Evolutionary conservation across 1,139 yeast species (phyloP).

Genomic region (Chernovozyma sophiae-reginae): DNA sequence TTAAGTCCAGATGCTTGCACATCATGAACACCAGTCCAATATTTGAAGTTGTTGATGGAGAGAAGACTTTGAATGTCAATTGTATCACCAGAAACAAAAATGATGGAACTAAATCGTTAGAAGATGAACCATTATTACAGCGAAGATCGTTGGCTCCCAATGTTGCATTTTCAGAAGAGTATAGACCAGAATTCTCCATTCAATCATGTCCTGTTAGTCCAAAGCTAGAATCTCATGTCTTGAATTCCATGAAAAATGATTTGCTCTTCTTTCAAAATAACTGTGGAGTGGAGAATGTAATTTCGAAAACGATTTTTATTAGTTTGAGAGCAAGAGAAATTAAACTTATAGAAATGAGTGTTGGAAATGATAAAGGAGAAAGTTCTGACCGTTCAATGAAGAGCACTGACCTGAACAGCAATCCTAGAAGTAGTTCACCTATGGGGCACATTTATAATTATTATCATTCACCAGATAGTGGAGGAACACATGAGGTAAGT

Average conservation of each 20-base stretch:
- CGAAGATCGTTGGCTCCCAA: constrained; percentile 26
- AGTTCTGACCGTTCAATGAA: not conserved
- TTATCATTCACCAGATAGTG: not conserved
- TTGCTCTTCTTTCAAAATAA: constrained; percentile 40
- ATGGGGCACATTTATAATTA: not conserved
- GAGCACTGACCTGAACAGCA: not conserved
- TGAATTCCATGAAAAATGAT: constrained; percentile 54
- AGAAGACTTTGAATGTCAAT: not conserved
- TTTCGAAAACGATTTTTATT: constrained; percentile 37
- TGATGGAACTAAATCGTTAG: not conserved
- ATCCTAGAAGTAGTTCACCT: not conserved
- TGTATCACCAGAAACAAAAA: not conserved
- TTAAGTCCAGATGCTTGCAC: constrained; percentile 22
- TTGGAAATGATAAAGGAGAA: constrained; percentile 1
- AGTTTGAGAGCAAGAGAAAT: constrained; percentile 57
- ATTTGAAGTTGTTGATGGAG: not conserved
- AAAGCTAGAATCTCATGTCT: constrained; percentile 50
- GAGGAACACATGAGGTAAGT: not conserved
- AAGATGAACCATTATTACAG: not conserved
- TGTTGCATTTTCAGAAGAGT: constrained; percentile 50
- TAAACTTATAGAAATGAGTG: constrained; percentile 45
- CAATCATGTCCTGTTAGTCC: constrained; percentile 49
- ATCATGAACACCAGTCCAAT: constrained; percentile 24
- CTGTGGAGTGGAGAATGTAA: constrained; percentile 28
- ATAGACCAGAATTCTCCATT: constrained; percentile 47